Evolutionary conservation across 192 early-diverging fungal species (phyloP).

Genomic region (Umbelopsis vinacea): DNA sequence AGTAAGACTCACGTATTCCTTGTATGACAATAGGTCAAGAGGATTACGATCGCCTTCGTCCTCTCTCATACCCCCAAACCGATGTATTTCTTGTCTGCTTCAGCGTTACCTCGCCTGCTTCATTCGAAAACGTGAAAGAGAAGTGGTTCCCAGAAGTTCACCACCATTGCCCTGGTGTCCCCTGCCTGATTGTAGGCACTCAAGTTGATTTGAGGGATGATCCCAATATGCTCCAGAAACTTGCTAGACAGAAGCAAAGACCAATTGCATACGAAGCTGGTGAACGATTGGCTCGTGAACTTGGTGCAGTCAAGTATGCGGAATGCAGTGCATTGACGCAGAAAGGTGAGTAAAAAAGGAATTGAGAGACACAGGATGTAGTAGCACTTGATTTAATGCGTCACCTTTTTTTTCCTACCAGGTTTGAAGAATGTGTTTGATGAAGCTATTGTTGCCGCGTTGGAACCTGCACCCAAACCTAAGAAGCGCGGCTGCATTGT

Average conservation of each 20-base stretch:
- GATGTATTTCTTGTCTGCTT: constrained; percentile 95
- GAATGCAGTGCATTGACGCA: constrained; percentile 93
- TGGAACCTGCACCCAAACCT: constrained; percentile 67
- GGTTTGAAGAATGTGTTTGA: constrained; percentile 95
- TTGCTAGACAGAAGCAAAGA: constrained; percentile 79
- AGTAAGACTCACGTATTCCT: not conserved
- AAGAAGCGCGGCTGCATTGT: constrained; percentile 20
- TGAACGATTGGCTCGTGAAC: constrained; percentile 79
- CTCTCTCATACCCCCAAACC: constrained; percentile 92
- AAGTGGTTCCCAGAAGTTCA: constrained; percentile 96
- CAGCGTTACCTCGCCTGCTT: constrained; percentile 85
- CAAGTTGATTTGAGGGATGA: constrained; percentile 87
- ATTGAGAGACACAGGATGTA: not conserved
- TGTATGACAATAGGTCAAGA: constrained; percentile 71
- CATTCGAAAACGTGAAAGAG: constrained; percentile 93
- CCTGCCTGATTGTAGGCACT: constrained; percentile 92
- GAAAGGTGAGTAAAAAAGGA: constrained; percentile 81
- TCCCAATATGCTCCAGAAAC: constrained; percentile 70
- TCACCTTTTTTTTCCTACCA: not conserved
- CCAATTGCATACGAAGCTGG: constrained; percentile 80
- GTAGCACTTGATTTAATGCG: not conserved
- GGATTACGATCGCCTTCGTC: constrained; percentile 91
- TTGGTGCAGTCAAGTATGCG: constrained; percentile 90
- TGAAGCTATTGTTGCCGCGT: constrained; percentile 95
- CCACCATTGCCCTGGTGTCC: constrained; percentile 95